These are phyloP conservation scores for Populus deltoides DNA, from an alignment of 345 rosid species.

Conservation along the genomic window DNA sequence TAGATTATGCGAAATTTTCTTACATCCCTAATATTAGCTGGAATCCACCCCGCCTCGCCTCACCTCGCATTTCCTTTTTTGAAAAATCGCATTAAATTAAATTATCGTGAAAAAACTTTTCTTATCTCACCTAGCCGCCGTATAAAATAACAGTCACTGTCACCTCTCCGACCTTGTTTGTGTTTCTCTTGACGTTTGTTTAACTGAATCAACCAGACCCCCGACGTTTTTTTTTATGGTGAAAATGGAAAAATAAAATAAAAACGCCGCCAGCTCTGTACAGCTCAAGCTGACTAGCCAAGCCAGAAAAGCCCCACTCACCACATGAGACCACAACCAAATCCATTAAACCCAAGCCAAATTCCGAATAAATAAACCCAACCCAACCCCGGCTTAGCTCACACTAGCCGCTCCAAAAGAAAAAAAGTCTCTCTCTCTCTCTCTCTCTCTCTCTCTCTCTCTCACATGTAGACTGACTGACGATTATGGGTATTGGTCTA, in stretches of 20 bases:
- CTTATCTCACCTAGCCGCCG: background rate
- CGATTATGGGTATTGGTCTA: background rate
- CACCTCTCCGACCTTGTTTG: background rate
- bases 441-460: background rate
- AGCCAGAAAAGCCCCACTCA: background rate
- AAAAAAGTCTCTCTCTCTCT: background rate
- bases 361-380: too few species aligned
- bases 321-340: too few species aligned
- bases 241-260: too few species aligned
- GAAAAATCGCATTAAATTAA: background rate
- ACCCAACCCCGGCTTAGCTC: constrained; percentile 4
- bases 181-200: background rate
- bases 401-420: constrained; percentile 14
- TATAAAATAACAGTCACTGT: background rate
- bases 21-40: too few species aligned
- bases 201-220: background rate
- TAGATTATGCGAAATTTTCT: too few species aligned
- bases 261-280: too few species aligned
- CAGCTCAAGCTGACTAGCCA: background rate
- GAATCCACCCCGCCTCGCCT: too few species aligned
- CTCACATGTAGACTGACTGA: background rate
- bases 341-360: too few species aligned
- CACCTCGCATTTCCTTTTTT: background rate
- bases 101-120: background rate
- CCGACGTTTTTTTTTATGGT: background rate